A percentile compares a stretch with the other conserved stretches of the same genome.
Evolutionary conservation across 768 basidiomycete species (phyloP).

Genomic region (Mycena crocata): DNA sequence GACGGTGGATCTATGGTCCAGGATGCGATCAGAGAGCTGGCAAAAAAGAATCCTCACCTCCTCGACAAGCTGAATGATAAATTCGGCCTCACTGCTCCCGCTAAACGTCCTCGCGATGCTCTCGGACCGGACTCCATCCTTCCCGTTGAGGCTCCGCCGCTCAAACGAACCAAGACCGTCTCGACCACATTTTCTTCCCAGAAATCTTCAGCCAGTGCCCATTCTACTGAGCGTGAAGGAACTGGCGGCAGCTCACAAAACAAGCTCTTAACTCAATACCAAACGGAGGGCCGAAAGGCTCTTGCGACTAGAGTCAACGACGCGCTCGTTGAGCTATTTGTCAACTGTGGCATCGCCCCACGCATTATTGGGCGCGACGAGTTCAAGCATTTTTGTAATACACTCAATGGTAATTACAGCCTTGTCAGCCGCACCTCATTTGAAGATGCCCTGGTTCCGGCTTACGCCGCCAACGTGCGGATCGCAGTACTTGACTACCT

Average conservation of each 20-base stretch:
- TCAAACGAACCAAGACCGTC: background rate
- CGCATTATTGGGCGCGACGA: conserved; percentile 16
- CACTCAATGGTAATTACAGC: conserved; percentile 17
- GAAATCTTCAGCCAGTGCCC: background rate
- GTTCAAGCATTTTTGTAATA: conserved; percentile 19
- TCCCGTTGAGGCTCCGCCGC: conserved; percentile 1
- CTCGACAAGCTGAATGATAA: background rate
- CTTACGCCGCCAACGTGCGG: conserved; percentile 22
- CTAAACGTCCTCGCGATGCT: background rate
- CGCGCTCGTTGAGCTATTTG: conserved; percentile 20
- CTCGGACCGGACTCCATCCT: background rate
- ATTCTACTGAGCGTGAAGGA: too few species aligned
- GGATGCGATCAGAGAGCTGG: background rate
- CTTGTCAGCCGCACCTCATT: conserved; percentile 10
- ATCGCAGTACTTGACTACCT: conserved; percentile 13
- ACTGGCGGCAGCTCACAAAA: background rate
- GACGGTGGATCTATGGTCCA: background rate
- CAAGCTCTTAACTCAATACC: background rate
- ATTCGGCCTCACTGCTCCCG: background rate
- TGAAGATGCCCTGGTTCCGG: conserved; percentile 21
- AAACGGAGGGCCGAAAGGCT: conserved; percentile 9
- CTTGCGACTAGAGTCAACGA: conserved; percentile 13
- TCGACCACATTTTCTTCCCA: background rate
- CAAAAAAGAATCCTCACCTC: conserved; percentile 1
- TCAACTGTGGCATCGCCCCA: conserved; percentile 22